phyloP scores from a whole-genome alignment of 208 protist species.

The Tritrichomonas foetus region DNA sequence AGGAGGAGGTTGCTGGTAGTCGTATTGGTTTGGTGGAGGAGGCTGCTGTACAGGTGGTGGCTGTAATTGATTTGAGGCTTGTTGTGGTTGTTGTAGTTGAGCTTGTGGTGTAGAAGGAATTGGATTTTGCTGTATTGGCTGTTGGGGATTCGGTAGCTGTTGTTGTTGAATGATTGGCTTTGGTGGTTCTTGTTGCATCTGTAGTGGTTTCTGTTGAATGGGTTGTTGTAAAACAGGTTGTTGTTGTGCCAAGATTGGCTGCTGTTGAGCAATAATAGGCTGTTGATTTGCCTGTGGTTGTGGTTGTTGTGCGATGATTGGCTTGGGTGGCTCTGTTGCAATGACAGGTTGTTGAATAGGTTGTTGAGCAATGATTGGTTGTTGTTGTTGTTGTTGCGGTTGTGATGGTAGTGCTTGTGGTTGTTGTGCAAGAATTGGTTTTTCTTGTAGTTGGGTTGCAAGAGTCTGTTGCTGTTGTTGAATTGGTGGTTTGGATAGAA shows the following conservation, averaged over 20 bases:
- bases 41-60: not conserved
- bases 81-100: not conserved
- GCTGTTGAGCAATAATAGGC: too few species aligned
- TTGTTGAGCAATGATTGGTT: too few species aligned
- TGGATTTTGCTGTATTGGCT: not conserved
- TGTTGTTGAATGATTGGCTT: not conserved
- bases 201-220: not conserved
- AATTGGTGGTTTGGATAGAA: not conserved
- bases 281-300: too few species aligned
- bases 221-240: too few species aligned
- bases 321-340: too few species aligned
- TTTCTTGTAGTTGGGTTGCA: too few species aligned
- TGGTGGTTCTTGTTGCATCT: not conserved
- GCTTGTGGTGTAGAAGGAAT: not conserved
- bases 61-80: too few species aligned
- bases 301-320: too few species aligned
- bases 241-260: too few species aligned
- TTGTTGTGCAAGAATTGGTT: too few species aligned
- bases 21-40: not conserved
- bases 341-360: too few species aligned
- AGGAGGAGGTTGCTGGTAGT: not conserved
- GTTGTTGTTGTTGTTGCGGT: not conserved
- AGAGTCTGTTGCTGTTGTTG: not conserved
- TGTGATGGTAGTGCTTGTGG: too few species aligned
- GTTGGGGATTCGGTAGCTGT: not conserved